Base-by-base conservation (phyloP, 306 rosid species). In the Mimosa pudica region DNA sequence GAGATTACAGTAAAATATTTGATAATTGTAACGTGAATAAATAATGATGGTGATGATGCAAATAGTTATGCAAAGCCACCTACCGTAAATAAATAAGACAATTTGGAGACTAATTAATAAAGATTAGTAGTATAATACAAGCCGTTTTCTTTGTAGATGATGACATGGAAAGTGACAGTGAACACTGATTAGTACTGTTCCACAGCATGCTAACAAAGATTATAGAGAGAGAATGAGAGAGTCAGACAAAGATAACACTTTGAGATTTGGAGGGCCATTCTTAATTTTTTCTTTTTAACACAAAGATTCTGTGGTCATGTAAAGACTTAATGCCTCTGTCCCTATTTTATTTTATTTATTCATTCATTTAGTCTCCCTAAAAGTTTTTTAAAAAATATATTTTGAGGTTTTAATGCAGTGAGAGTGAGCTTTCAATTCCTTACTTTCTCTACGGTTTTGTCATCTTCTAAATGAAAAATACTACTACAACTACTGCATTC, bases 241-340 rank as follows among this genome's bases (percentile, higher is more conserved):
- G 63, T n/a, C 63, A 57, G 63, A 57, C 63, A 57, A 57, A 57
- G 82, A 79, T 65, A 79, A 84, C 77, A 80, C 84, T 84, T 82
- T 74, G 83, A 75, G 89, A 82, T 85, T 82, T 73, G 87, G 65
- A 58, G 81, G 80, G 79, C 2, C 70, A 73, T 45, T 70, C 16
- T 64, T 35, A 32, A 63, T 67, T 41, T 1, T 1, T 3, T 4
- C 24, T 70, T 84, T 79, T 79, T 85, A 79, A 90, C 78, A 84
- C 88, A 87, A 91, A 91, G 97, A 93, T 93, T 93, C 94, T 82
- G 78, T 70, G 73, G 85, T 77, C 85, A 85, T 54, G 81, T 20
- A 24, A 80, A 85, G 97, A 81, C 76, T 74, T 65, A 20, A 80
- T 78, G 75, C 78, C 77, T 87, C 65, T 90, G 92, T 92, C 93